Evolutionary conservation across 1,284 basidiomycete genomes (phyloP), one percentile per base, ranked within the genome.

Genomic region (Hypsizygus ulmarius): DNA sequence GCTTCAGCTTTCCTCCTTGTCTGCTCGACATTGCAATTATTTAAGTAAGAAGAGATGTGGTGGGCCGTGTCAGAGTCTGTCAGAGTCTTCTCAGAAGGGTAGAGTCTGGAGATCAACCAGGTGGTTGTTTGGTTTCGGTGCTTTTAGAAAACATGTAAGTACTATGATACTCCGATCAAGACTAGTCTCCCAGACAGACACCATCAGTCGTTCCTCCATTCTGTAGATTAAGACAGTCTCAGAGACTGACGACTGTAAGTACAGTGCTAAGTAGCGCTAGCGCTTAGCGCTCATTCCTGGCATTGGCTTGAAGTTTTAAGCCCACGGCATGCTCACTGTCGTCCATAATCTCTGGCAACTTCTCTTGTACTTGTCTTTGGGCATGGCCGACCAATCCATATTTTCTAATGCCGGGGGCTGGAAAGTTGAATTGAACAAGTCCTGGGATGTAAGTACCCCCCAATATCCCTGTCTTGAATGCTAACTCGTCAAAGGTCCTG

Each of bases 1-100:
- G 88, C 76, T 90, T 90, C 44, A 84, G 63, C 69, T 90, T 90
- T 62, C 87, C 87, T 53, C 85, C 88, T 73, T 88, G 83, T 70
- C 87, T 78, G 62, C 75, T 71, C 37, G 84, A 77, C 86, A 89
- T 88, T 40, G 45, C 52, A 28, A 28, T 44, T 25, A 35, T 57
- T 58, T 51, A 46, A 46, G 33, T 29, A 29, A 39, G 35, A 34
- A 40, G 12, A 34, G 14, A 47, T n/a, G 33, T n/a, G 33, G 33
- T n/a, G 33, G n/a, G n/a, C n/a, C n/a, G n/a, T n/a, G n/a, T n/a
- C n/a, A n/a, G n/a, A n/a, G n/a, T n/a, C n/a, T n/a, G n/a, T n/a
- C n/a, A n/a, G n/a, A n/a, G n/a, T n/a, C n/a, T n/a, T n/a, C n/a
- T n/a, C n/a, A n/a, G n/a, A n/a, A n/a, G n/a, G n/a, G n/a, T n/a